phyloP scores from a whole-genome alignment of 306 rosid genomes.

The Rubus idaeus region DNA sequence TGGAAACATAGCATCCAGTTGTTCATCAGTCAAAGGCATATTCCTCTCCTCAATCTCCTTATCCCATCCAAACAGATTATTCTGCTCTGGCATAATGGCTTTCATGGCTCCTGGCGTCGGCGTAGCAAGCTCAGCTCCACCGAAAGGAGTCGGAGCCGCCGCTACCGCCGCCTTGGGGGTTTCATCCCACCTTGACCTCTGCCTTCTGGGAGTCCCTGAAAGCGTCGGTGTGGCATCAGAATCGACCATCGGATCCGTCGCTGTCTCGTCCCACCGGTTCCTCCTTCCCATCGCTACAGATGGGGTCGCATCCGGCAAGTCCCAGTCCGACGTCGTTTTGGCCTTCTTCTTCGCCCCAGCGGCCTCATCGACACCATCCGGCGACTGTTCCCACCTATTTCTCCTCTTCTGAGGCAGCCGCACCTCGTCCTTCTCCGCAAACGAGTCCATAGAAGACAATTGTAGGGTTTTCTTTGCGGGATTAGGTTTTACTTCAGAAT shows the following conservation, averaged over 20 bases:
- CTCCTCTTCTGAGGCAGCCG: constrained; percentile 50
- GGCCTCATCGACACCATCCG: constrained; percentile 51
- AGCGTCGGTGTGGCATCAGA: constrained; percentile 68
- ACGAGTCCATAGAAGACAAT: no score
- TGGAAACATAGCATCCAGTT: constrained; percentile 71
- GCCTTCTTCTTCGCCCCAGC: constrained; percentile 39
- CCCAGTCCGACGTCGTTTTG: constrained; percentile 54
- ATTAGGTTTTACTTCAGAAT: no score
- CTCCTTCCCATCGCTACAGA: constrained; percentile 54
- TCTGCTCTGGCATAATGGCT: constrained; percentile 60
- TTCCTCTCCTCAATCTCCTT: constrained; percentile 73
- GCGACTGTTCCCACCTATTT: constrained; percentile 58
- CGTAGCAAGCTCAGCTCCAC: constrained; percentile 63
- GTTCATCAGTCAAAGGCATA: constrained; percentile 67
- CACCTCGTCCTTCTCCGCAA: neutral
- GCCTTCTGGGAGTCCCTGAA: constrained; percentile 56
- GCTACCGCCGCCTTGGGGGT: constrained; percentile 63
- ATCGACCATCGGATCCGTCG: constrained; percentile 59
- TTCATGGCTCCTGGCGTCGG: constrained; percentile 64
- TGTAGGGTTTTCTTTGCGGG: no score
- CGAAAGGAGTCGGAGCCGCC: constrained; percentile 55
- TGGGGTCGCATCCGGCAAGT: constrained; percentile 52
- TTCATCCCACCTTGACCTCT: constrained; percentile 78
- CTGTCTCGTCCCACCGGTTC: constrained; percentile 79
- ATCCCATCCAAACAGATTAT: constrained; percentile 70